phyloP scores from a whole-genome alignment of 306 rosid species.

The Arachis stenosperma region DNA sequence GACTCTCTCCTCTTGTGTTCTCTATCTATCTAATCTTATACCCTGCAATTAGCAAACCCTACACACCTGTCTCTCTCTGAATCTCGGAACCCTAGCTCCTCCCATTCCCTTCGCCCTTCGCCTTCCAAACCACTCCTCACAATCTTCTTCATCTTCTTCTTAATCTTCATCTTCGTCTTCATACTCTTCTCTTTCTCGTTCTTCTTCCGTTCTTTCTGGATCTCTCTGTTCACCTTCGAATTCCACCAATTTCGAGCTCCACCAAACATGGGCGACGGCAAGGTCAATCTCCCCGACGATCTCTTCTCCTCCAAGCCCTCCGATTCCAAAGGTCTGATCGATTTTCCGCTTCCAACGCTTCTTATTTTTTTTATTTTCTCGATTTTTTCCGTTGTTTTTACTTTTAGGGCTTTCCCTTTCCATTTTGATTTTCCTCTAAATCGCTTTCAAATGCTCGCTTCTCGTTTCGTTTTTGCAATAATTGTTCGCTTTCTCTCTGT shows the following conservation, averaged over 20 bases:
- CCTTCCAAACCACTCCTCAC: constrained; percentile 14
- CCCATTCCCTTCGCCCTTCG: constrained; percentile 19
- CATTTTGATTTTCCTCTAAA: constrained; percentile 1
- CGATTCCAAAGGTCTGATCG: constrained; percentile 53
- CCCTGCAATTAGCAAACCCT: constrained; percentile 56
- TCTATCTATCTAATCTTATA: constrained; percentile 39
- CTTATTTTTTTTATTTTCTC: too few species aligned
- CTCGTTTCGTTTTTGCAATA: constrained; percentile 18
- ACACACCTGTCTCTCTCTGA: constrained; percentile 32
- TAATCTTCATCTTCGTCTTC: neutral
- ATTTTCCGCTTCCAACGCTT: neutral
- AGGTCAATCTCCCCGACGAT: constrained; percentile 67
- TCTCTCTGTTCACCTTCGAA: constrained; percentile 33
- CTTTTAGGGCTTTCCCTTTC: constrained; percentile 36
- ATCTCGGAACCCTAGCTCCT: constrained; percentile 28
- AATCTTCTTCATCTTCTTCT: neutral
- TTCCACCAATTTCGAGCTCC: constrained; percentile 40
- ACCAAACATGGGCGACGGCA: constrained; percentile 51
- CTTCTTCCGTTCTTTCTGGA: constrained; percentile 28
- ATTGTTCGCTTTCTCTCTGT: constrained; percentile 13
- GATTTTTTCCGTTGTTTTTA: too few species aligned
- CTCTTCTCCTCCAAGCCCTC: constrained; percentile 51
- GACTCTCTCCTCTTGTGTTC: constrained; percentile 33
- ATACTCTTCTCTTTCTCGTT: neutral
- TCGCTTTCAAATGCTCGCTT: constrained; percentile 2